These are phyloP conservation scores for Obelidium mucronatum DNA, from an alignment of 192 early-diverging fungal genomes.

Conservation along the genomic window DNA sequence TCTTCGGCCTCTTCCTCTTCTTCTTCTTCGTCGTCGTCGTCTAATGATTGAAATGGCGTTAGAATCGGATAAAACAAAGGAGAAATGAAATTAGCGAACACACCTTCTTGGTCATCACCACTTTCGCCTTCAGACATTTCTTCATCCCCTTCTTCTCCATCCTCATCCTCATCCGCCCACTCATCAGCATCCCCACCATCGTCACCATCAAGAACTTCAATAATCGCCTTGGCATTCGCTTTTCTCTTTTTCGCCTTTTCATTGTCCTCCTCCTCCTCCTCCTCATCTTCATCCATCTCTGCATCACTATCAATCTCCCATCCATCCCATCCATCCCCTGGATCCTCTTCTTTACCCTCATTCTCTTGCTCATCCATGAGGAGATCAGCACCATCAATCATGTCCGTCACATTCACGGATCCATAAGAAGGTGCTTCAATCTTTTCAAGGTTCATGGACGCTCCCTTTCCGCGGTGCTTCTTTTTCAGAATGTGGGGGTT, in stretches of 20 bases:
- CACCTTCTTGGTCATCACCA: slow-evolving; percentile 12
- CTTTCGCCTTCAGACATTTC: slow-evolving; percentile 7
- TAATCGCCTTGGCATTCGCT: slow-evolving; percentile 16
- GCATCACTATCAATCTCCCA: slow-evolving; percentile 48
- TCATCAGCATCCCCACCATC: slow-evolving; percentile 42
- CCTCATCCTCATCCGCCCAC: slow-evolving; percentile 30
- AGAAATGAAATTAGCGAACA: neutral
- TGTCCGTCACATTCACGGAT: slow-evolving; percentile 66
- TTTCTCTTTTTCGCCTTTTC: slow-evolving; percentile 20
- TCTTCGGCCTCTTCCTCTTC: slow-evolving; percentile 50
- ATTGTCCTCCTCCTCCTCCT: slow-evolving; percentile 49
- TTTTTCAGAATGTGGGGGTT: slow-evolving; percentile 94
- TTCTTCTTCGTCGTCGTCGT: slow-evolving; percentile 30
- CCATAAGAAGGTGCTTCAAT: slow-evolving; percentile 75
- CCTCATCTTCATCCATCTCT: slow-evolving; percentile 52
- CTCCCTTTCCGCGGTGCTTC: slow-evolving; percentile 90
- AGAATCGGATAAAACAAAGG: neutral
- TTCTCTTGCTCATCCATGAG: slow-evolving; percentile 50
- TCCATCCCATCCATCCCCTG: slow-evolving; percentile 41
- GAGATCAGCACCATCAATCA: slow-evolving; percentile 84
- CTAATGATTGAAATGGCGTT: neutral
- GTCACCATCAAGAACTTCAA: slow-evolving; percentile 22
- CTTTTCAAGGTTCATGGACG: slow-evolving; percentile 74
- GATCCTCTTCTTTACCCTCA: slow-evolving; percentile 28
- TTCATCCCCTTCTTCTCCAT: slow-evolving; percentile 7